Evolutionary conservation across 306 rosid genomes (phyloP).

Genomic region (Senna tora): DNA sequence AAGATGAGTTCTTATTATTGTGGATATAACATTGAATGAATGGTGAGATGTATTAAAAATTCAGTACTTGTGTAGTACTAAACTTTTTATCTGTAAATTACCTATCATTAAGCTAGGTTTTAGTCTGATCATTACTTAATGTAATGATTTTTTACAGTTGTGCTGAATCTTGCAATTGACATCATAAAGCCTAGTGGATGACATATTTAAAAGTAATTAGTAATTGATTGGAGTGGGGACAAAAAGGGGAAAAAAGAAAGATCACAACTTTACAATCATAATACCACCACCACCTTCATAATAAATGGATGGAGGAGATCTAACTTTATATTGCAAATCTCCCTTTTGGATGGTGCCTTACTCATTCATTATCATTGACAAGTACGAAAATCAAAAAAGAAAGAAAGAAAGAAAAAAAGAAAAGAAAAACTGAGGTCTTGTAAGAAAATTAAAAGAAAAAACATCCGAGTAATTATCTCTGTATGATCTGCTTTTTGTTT

Average conservation of each 20-base stretch:
- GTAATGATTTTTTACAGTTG: not conserved
- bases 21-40: too few species aligned
- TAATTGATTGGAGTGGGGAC: slow-evolving; percentile 16
- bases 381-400: not conserved
- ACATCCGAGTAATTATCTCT: too few species aligned
- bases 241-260: slow-evolving; percentile 20
- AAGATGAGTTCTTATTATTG: too few species aligned
- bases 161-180: slow-evolving; percentile 17
- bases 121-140: not conserved
- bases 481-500: slow-evolving; percentile 24
- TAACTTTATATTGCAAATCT: slow-evolving; percentile 30
- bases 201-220: not conserved
- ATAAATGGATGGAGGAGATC: slow-evolving; percentile 30
- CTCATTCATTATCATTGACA: slow-evolving; percentile 3
- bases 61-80: too few species aligned
- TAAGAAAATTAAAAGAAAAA: too few species aligned
- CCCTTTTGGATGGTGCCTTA: not conserved
- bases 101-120: not conserved
- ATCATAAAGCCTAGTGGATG: not conserved
- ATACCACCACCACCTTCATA: slow-evolving; percentile 38
- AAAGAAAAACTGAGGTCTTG: not conserved
- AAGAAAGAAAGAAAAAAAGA: not conserved
- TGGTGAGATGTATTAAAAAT: too few species aligned
- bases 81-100: too few species aligned
- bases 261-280: slow-evolving; percentile 27